A percentile compares a stretch with the other conserved stretches of the same genome.
phyloP scores from a whole-genome alignment of 495 filamentous ascomycete genomes.

The Cercophora sp. region DNA sequence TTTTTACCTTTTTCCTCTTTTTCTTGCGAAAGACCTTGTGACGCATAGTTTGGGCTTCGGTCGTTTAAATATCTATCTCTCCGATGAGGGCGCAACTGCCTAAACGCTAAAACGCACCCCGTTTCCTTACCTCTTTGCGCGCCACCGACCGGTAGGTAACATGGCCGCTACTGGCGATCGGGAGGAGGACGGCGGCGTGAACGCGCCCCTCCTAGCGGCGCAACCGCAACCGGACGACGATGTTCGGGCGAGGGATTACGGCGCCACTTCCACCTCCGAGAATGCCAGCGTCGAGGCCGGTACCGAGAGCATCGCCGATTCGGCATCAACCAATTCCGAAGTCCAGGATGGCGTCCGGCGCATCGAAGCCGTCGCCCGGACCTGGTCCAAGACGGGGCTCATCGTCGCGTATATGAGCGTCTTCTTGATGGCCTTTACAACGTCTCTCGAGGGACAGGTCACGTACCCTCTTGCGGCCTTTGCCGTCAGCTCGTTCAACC shows the following conservation, averaged over 20 bases:
- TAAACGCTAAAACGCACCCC: no score
- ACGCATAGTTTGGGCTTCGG: no score
- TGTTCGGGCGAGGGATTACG: background rate
- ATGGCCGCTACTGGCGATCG: no score
- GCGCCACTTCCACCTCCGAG: background rate
- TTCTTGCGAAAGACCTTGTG: no score
- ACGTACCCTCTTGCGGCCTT: constrained; percentile 42
- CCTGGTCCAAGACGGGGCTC: constrained; percentile 45
- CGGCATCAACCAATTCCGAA: background rate
- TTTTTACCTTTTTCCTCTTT: no score
- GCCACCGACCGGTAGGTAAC: no score
- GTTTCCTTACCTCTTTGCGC: no score
- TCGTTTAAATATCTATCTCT: no score
- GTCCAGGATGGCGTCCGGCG: constrained; percentile 40
- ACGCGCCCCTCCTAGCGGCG: constrained; percentile 12
- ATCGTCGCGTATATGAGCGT: constrained; percentile 43
- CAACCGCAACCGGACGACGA: background rate
- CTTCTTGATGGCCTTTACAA: constrained; percentile 44
- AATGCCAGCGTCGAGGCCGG: no score
- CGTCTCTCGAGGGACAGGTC: constrained; percentile 44
- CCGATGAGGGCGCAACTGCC: no score
- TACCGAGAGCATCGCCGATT: background rate
- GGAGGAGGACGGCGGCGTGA: no score
- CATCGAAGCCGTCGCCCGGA: constrained; percentile 44
- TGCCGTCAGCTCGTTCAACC: constrained; percentile 51